These are phyloP conservation scores for Mallotus nudiflorus DNA, from an alignment of 345 rosid species.

Conservation along the genomic window DNA sequence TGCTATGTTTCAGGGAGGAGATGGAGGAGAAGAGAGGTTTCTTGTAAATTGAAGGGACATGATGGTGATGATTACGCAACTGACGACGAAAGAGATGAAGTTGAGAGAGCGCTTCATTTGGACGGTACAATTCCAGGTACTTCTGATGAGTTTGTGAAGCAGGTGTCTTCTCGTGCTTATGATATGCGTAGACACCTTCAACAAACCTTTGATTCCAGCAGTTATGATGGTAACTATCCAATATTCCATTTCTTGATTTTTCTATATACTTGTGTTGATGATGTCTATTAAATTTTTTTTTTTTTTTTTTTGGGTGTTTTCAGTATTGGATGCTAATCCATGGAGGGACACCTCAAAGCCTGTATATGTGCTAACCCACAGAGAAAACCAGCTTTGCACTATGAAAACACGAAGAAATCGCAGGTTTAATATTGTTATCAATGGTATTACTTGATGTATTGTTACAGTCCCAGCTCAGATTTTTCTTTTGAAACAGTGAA, in stretches of 20 bases:
- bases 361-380: conserved; percentile 77
- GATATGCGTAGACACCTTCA: conserved; percentile 90
- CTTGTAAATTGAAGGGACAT: conserved; percentile 42
- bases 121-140: conserved; percentile 92
- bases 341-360: conserved; percentile 91
- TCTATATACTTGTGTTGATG: not conserved
- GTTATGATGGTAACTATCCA: conserved; percentile 73
- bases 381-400: conserved; percentile 80
- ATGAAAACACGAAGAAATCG: conserved; percentile 92
- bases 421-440: conserved; percentile 46
- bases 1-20: conserved; percentile 22
- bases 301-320: conserved; percentile 15
- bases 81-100: conserved; percentile 51
- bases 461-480: conserved; percentile 1
- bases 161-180: conserved; percentile 93
- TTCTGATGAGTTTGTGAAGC: conserved; percentile 76
- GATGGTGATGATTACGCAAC: conserved; percentile 37
- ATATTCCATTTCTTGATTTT: not conserved
- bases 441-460: conserved; percentile 16
- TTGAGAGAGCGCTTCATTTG: conserved; percentile 83
- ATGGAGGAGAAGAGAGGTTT: conserved; percentile 25
- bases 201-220: conserved; percentile 76
- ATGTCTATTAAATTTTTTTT: not conserved
- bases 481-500: conserved; percentile 52
- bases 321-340: conserved; percentile 93